Conservation (phyloP, 2,329 filamentous ascomycete genomes). For the Aureobasidium leucospermi region DNA sequence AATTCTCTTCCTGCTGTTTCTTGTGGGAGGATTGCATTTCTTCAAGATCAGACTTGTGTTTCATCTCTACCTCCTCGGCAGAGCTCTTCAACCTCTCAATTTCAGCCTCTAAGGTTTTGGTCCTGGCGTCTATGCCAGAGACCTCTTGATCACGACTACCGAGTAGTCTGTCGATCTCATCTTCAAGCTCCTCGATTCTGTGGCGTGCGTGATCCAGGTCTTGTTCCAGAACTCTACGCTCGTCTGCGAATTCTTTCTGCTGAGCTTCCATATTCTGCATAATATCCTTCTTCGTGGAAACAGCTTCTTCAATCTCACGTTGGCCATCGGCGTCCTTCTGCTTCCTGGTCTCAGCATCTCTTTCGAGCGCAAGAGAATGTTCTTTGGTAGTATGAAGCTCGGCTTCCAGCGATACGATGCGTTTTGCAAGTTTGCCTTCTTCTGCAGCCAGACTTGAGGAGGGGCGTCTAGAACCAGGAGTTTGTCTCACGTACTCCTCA, state of each 20-base stretch:
- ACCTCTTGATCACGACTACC: constrained; percentile 80
- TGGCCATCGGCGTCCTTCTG: constrained; percentile 55
- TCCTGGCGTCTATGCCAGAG: constrained; percentile 58
- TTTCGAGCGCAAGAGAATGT: constrained; percentile 57
- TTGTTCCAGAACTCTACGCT: constrained; percentile 73
- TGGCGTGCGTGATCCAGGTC: constrained; percentile 71
- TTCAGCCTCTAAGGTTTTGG: constrained; percentile 63
- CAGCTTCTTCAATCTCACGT: constrained; percentile 71
- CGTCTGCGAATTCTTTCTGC: constrained; percentile 78
- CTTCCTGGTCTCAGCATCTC: constrained; percentile 51
- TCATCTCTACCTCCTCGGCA: constrained; percentile 44
- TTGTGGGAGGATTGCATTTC: constrained; percentile 9
- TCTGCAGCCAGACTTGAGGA: constrained; percentile 56
- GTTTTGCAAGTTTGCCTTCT: constrained; percentile 53
- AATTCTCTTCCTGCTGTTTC: constrained; percentile 57
- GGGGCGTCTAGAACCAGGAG: constrained; percentile 52
- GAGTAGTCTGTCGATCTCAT: constrained; percentile 78
- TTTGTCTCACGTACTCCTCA: constrained; percentile 48
- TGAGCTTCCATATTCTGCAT: constrained; percentile 91
- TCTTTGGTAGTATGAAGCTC: constrained; percentile 71
- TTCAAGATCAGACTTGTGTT: constrained; percentile 34
- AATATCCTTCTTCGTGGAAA: constrained; percentile 87
- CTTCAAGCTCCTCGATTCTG: constrained; percentile 80
- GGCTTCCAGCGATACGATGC: constrained; percentile 63
- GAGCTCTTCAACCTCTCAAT: constrained; percentile 53